Conservation (phyloP, 139 green algal genomes). For the Chlorella sp. region DNA sequence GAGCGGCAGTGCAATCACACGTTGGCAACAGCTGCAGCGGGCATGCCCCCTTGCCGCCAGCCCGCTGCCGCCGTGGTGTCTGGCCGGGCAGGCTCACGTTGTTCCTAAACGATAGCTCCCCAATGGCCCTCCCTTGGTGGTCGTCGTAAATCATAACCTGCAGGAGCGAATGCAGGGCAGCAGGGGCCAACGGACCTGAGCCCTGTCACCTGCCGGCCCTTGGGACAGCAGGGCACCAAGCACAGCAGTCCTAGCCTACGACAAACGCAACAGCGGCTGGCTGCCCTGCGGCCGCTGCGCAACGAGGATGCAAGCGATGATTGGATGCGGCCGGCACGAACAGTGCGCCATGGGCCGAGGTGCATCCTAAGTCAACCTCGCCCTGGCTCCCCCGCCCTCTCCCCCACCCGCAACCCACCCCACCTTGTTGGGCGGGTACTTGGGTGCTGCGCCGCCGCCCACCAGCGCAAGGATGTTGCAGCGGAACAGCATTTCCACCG, state of each 20-base stretch:
- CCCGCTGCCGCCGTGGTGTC: no score
- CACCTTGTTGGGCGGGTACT: conserved; percentile 86
- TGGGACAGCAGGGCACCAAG: no score
- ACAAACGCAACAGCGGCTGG: no score
- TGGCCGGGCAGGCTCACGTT: conserved; percentile 75
- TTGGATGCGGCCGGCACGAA: no score
- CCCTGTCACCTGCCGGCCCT: no score
- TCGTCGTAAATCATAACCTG: conserved; percentile 98
- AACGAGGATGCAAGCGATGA: no score
- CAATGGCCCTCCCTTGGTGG: conserved; percentile 91
- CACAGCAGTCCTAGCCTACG: no score
- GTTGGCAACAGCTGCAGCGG: conserved; percentile 1
- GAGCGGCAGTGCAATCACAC: no score
- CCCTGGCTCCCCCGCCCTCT: conserved; percentile 44
- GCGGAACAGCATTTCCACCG: conserved; percentile 96
- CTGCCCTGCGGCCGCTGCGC: no score
- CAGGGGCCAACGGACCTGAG: no score
- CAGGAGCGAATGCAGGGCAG: not conserved
- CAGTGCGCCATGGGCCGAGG: no score
- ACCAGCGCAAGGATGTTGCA: conserved; percentile 97
- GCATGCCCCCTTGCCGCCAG: no score
- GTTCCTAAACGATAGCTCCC: conserved; percentile 93
- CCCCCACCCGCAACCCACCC: not conserved
- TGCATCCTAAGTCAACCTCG: not conserved
- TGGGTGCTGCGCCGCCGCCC: conserved; percentile 81